These are phyloP conservation scores for Hanseniaspora gamundiae DNA, from an alignment of 1,139 yeast genomes.

Conservation along the genomic window DNA sequence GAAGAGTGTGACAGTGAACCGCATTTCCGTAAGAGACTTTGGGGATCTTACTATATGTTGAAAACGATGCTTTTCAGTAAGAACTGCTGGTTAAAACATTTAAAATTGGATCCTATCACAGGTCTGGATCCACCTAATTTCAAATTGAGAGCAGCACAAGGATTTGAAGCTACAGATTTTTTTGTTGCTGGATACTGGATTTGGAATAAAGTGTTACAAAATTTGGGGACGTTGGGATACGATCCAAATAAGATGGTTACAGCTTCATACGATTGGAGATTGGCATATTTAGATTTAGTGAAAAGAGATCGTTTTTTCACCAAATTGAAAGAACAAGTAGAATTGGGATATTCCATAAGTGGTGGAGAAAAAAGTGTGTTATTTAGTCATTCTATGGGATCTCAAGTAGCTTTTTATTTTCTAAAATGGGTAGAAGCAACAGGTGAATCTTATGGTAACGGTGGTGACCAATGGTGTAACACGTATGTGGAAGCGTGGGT, in stretches of 20 bases:
- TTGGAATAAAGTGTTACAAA: constrained; percentile 90
- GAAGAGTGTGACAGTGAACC: constrained; percentile 72
- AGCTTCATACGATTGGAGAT: constrained; percentile 94
- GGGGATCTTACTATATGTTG: constrained; percentile 97
- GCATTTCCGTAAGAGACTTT: constrained; percentile 79
- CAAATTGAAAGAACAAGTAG: constrained; percentile 61
- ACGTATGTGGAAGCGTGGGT: constrained; percentile 67
- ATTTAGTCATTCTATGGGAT: constrained; percentile 93
- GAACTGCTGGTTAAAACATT: constrained; percentile 84
- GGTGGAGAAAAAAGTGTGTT: constrained; percentile 62
- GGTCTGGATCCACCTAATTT: constrained; percentile 85
- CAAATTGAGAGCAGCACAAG: constrained; percentile 81
- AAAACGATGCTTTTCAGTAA: constrained; percentile 87
- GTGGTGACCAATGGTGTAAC: constrained; percentile 81
- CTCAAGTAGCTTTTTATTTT: constrained; percentile 78
- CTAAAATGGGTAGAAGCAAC: constrained; percentile 92
- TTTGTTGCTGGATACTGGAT: constrained; percentile 98
- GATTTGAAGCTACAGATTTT: constrained; percentile 94
- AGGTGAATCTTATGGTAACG: constrained; percentile 72
- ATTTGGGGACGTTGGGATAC: constrained; percentile 86
- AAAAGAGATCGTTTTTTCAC: constrained; percentile 75
- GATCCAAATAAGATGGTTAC: constrained; percentile 82
- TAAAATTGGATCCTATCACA: constrained; percentile 78
- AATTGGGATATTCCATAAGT: constrained; percentile 34
- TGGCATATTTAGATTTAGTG: constrained; percentile 81